Percentiles rank a stretch among this genome's conserved stretches.
phyloP scores from a whole-genome alignment of 139 green algal species.

The Astrephomene gubernaculifera region DNA sequence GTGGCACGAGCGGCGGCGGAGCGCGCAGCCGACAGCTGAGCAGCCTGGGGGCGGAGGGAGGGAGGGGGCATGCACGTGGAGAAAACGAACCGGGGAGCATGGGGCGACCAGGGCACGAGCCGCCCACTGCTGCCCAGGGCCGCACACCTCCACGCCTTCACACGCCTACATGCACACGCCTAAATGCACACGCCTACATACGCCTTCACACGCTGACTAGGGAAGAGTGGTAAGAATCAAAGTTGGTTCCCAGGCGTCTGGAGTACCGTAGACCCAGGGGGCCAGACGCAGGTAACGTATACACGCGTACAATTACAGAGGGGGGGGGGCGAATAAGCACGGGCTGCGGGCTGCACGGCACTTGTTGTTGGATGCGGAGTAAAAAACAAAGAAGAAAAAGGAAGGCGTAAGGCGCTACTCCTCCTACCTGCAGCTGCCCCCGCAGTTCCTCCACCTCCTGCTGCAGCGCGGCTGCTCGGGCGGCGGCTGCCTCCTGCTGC shows the following conservation, averaged over 20 bases:
- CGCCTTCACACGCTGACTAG: background rate
- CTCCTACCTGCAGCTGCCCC: slow-evolving; percentile 19
- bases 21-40: slow-evolving; percentile 3
- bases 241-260: too few species aligned
- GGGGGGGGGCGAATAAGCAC: too few species aligned
- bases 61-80: background rate
- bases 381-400: background rate
- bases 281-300: background rate
- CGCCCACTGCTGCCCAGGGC: too few species aligned
- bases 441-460: slow-evolving; percentile 7
- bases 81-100: too few species aligned
- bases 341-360: too few species aligned
- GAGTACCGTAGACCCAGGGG: background rate
- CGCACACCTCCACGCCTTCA: background rate
- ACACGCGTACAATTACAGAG: background rate
- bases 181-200: background rate
- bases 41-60: background rate
- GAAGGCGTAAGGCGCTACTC: background rate
- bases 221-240: too few species aligned
- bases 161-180: background rate
- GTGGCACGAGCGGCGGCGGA: slow-evolving; percentile 5
- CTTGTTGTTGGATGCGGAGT: background rate
- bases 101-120: too few species aligned
- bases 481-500: background rate
- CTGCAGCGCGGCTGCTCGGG: background rate